Conservation (phyloP, 371 early-diverging fungal genomes). For the Rhizopus arrhizus region DNA sequence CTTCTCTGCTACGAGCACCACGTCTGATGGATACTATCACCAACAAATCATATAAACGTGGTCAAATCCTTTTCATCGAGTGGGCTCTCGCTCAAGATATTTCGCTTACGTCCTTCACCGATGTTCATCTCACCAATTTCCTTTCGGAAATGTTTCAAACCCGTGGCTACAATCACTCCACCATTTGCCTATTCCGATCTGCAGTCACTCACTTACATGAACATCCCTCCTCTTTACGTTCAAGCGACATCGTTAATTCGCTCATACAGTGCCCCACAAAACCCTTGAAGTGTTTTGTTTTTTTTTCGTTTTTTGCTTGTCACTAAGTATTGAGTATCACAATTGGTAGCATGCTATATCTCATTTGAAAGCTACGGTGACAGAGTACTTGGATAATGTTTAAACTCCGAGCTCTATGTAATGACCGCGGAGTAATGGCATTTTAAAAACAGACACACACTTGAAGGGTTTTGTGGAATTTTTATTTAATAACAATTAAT, state of each 20-base stretch:
- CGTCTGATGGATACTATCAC: constrained; percentile 1
- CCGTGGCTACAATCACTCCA: constrained; percentile 2
- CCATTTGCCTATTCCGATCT: constrained; percentile 5
- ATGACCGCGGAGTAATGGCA: too few species aligned
- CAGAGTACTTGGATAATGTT: too few species aligned
- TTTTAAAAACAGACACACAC: too few species aligned
- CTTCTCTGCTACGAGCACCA: not conserved
- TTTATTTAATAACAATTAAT: too few species aligned
- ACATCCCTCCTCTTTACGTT: not conserved
- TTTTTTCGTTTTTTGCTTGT: too few species aligned
- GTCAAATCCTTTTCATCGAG: constrained; percentile 7
- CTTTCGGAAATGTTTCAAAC: not conserved
- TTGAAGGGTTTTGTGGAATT: too few species aligned
- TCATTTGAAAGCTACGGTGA: too few species aligned
- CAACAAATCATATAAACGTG: constrained; percentile 1
- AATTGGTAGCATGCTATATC: too few species aligned
- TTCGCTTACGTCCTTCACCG: constrained; percentile 3
- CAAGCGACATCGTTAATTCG: not conserved
- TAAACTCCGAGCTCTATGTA: too few species aligned
- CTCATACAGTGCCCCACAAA: too few species aligned
- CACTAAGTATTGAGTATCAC: too few species aligned
- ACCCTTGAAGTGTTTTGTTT: too few species aligned
- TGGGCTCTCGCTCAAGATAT: constrained; percentile 5
- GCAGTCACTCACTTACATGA: constrained; percentile 9
- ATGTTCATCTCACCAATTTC: constrained; percentile 11